Evolutionary conservation across 2,329 filamentous ascomycete species (phyloP), one percentile per base, ranked within the genome.

Genomic region (Fusarium camptoceras): DNA sequence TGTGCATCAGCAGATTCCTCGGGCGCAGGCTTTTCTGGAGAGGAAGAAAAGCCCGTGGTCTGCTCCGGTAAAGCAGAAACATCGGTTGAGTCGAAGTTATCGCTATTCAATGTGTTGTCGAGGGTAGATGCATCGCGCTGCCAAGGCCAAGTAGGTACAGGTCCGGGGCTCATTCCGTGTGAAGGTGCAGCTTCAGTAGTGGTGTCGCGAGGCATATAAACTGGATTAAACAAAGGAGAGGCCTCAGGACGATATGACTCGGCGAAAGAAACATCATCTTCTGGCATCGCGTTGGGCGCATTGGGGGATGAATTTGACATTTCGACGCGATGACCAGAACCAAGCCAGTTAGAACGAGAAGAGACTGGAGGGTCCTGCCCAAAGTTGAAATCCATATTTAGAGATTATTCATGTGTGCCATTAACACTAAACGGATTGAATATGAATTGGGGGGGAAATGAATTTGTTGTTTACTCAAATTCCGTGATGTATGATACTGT

Each of bases 181-280:
- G 64, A 47, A 12, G 49, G 25, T 3, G 62, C 25, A 27, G 56
- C 60, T 39, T 70, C 72, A 34, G 56, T 28, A 15, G 59, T 47
- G 39, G 31, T 47, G 10, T 59, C 28, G 20, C 49, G 66, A 27
- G 69, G 30, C 12, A 61, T 24, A 25, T 64, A 65, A 12, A 64
- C 27, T 2, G 72, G 66, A 18, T 75, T 75, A 51, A 75, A 75
- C 8, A 75, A 41, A 22, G 73, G 73, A 4, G 73, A 75, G 2
- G 61, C 48, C 37, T 75, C 73, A 27, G 69, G 73, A 12, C 65
- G 63, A 55, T 68, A 75, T 1, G 73, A 75, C 24, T 75, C 73
- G n/a, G 73, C 71, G 30, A 75, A 75, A n/a, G 71, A 73, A 15
- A 49, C 24, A 25, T 75, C 71, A 15, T 75, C 73, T 5, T 65